A percentile compares a stretch with the other conserved stretches of the same genome.
Evolutionary conservation across 345 rosid genomes (phyloP).

Genomic region (Boechera retrofracta): DNA sequence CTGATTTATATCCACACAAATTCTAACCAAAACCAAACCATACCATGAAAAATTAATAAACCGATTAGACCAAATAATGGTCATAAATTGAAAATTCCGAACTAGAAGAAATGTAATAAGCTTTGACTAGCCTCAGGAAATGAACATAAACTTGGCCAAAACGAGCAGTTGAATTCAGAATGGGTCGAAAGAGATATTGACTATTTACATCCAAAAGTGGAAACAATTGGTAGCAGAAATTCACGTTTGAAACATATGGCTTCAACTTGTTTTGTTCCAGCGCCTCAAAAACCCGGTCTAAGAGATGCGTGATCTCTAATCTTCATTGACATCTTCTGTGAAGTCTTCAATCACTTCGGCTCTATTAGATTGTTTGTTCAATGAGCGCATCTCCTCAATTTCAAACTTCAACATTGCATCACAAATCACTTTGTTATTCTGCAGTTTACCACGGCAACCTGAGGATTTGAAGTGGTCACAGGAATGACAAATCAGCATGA

Average conservation of each 20-base stretch:
- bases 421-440: conserved; percentile 52
- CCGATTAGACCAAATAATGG: background rate
- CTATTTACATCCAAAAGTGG: conserved; percentile 28
- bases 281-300: background rate
- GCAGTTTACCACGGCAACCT: conserved; percentile 77
- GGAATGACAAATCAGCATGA: conserved; percentile 30
- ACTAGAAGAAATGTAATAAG: background rate
- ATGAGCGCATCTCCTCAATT: conserved; percentile 71
- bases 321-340: conserved; percentile 54
- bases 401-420: conserved; percentile 68
- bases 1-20: background rate
- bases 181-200: background rate
- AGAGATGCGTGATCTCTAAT: conserved; percentile 36
- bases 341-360: conserved; percentile 73
- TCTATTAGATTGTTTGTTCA: conserved; percentile 50
- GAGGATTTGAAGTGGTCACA: conserved; percentile 20
- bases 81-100: background rate
- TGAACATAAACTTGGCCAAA: conserved; percentile 6
- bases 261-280: background rate
- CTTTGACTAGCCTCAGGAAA: background rate
- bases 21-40: background rate
- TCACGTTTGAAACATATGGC: conserved; percentile 3
- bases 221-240: conserved; percentile 22
- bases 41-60: background rate
- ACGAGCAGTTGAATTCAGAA: conserved; percentile 1